Evolutionary conservation across 2,329 filamentous ascomycete species (phyloP).

Genomic region (Helicocarpus griseus): DNA sequence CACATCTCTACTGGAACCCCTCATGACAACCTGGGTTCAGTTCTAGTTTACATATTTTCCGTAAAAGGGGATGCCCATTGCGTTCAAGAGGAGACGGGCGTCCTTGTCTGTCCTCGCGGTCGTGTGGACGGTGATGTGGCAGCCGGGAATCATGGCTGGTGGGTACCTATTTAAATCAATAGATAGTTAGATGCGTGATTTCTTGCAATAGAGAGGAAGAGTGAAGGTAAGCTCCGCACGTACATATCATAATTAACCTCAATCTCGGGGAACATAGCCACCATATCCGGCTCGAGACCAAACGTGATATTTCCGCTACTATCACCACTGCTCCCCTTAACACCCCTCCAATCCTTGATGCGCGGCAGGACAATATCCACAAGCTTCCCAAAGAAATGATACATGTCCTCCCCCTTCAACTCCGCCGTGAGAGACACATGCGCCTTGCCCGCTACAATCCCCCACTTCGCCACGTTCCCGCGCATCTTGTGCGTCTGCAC

Average conservation of each 20-base stretch:
- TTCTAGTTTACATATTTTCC: slow-evolving; percentile 55
- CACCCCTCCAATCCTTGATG: slow-evolving; percentile 91
- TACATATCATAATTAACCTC: slow-evolving; percentile 88
- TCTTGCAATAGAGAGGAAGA: slow-evolving; percentile 1
- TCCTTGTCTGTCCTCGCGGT: slow-evolving; percentile 78
- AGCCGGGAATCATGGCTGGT: slow-evolving; percentile 71
- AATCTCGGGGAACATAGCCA: slow-evolving; percentile 84
- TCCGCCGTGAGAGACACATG: slow-evolving; percentile 65
- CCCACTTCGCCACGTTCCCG: slow-evolving; percentile 64
- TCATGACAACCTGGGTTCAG: neutral
- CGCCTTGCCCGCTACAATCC: slow-evolving; percentile 59
- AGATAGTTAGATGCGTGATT: slow-evolving; percentile 1
- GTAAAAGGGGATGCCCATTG: slow-evolving; percentile 70
- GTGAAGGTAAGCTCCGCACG: slow-evolving; percentile 32
- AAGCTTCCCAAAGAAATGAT: slow-evolving; percentile 83
- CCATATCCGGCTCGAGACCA: slow-evolving; percentile 64
- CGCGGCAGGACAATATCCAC: slow-evolving; percentile 83
- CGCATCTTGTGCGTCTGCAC: slow-evolving; percentile 61
- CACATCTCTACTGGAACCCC: neutral
- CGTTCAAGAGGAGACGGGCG: slow-evolving; percentile 62
- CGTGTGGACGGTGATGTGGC: slow-evolving; percentile 74
- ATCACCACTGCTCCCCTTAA: slow-evolving; percentile 70
- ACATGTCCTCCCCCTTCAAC: slow-evolving; percentile 68
- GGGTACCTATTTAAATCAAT: slow-evolving; percentile 42
- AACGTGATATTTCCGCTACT: slow-evolving; percentile 78